A percentile compares a stretch with the other conserved stretches of the same genome.
phyloP scores from a whole-genome alignment of 2,329 filamentous ascomycete genomes.

The Calonectria leucothoes region DNA sequence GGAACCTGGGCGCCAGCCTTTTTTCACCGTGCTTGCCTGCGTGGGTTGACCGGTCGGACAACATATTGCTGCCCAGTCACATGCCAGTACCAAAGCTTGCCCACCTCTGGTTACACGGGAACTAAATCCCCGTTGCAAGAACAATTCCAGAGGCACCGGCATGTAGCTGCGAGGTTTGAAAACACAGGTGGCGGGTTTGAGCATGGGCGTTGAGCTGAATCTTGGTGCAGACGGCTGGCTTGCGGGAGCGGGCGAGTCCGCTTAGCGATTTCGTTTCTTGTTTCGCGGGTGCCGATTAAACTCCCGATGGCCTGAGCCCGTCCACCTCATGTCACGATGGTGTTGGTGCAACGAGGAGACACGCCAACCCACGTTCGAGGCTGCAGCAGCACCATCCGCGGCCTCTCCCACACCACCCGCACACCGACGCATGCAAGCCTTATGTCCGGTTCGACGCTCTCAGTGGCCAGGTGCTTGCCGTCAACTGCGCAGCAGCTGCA shows the following conservation, averaged over 20 bases:
- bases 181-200: not conserved
- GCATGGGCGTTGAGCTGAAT: constrained; percentile 7
- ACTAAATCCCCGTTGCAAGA: constrained; percentile 4
- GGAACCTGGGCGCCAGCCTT: not conserved
- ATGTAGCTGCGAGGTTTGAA: not conserved
- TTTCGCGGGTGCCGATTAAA: not conserved
- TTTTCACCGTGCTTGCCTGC: not conserved
- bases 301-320: not conserved
- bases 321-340: not conserved
- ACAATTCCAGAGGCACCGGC: not conserved
- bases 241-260: not conserved
- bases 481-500: constrained; percentile 10
- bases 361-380: not conserved
- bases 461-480: not conserved
- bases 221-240: not conserved
- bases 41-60: constrained; percentile 3
- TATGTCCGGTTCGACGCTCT: not conserved
- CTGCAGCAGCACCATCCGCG: not conserved
- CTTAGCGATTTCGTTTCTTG: not conserved
- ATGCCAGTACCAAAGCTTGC: not conserved
- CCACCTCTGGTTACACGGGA: not conserved
- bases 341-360: not conserved
- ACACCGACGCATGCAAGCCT: not conserved
- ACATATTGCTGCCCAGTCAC: not conserved
- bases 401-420: not conserved